Conservation (phyloP, 768 basidiomycete species). For the Leccinellum albellum region DNA sequence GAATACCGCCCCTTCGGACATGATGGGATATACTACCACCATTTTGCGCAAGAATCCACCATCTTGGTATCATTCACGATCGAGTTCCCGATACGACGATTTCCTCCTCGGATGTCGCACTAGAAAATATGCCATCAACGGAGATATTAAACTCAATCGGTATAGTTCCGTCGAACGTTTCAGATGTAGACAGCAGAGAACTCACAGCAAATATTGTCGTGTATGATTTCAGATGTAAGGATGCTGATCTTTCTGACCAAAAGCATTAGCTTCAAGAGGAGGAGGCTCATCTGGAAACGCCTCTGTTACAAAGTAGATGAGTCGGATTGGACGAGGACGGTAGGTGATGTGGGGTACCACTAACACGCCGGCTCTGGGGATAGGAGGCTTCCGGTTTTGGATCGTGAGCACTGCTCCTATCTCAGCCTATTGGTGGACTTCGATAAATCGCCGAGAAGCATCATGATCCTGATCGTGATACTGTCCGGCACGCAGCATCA, state of each 20-base stretch:
- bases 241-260: constrained; percentile 42
- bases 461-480: too few species aligned
- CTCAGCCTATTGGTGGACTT: background rate
- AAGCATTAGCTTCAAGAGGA: constrained; percentile 40
- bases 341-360: constrained; percentile 33
- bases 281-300: too few species aligned
- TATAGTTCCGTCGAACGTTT: constrained; percentile 21
- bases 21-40: constrained; percentile 29
- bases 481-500: background rate
- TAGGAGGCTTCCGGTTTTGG: constrained; percentile 27
- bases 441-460: too few species aligned
- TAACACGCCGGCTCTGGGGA: constrained; percentile 16
- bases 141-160: constrained; percentile 41
- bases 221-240: constrained; percentile 24
- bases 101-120: constrained; percentile 4
- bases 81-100: background rate
- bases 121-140: constrained; percentile 31
- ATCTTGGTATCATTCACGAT: background rate
- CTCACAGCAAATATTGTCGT: constrained; percentile 17
- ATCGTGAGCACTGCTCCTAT: constrained; percentile 2
- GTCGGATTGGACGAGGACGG: constrained; percentile 56
- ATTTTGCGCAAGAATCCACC: constrained; percentile 18
- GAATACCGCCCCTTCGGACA: constrained; percentile 25
- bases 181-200: constrained; percentile 20
- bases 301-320: too few species aligned